Evolutionary conservation across 2,329 filamentous ascomycete species (phyloP).

Genomic region (Dactylellina haptotyla): DNA sequence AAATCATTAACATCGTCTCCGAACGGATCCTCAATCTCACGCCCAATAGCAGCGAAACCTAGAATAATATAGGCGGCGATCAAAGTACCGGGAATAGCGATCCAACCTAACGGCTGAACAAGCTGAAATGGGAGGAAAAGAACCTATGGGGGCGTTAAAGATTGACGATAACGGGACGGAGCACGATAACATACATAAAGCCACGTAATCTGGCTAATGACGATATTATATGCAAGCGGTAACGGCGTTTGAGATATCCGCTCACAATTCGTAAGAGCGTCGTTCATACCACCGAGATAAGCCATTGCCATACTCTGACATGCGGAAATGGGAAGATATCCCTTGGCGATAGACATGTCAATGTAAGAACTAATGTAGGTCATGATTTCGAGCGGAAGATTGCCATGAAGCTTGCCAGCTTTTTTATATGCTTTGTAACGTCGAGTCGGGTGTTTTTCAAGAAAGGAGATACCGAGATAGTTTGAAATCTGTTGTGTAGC

Average conservation of each 20-base stretch:
- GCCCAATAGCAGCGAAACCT: constrained; percentile 77
- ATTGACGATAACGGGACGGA: neutral
- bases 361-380: constrained; percentile 75
- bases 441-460: constrained; percentile 80
- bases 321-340: constrained; percentile 68
- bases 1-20: constrained; percentile 84
- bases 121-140: constrained; percentile 81
- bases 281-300: constrained; percentile 71
- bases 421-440: constrained; percentile 76
- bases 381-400: constrained; percentile 82
- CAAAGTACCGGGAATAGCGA: constrained; percentile 80
- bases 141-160: constrained; percentile 10
- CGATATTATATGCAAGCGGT: constrained; percentile 82
- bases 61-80: constrained; percentile 83
- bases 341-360: constrained; percentile 69
- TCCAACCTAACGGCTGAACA: constrained; percentile 71
- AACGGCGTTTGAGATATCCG: constrained; percentile 77
- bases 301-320: constrained; percentile 69
- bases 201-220: constrained; percentile 89
- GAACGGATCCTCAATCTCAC: constrained; percentile 86
- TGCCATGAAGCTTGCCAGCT: constrained; percentile 71
- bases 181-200: constrained; percentile 70
- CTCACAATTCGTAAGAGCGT: constrained; percentile 68
- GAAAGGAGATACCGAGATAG: constrained; percentile 79
- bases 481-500: constrained; percentile 59